phyloP scores from a whole-genome alignment of 169 alveolate genomes.

The Plasmodium sp. region DNA sequence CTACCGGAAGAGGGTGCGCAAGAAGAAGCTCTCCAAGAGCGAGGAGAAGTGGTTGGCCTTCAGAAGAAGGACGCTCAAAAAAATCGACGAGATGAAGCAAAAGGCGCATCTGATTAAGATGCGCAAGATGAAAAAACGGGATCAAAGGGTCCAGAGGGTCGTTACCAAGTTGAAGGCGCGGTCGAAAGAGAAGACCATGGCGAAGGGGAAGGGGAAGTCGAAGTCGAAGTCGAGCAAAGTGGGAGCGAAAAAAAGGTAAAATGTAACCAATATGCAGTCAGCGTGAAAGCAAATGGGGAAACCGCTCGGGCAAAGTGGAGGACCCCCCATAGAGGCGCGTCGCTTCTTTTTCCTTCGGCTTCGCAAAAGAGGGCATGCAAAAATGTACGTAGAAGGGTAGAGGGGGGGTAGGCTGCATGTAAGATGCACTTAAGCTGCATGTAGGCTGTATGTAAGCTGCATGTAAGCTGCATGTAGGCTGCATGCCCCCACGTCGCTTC shows the following conservation, averaged over 20 bases:
- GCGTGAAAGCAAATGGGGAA: too few species aligned
- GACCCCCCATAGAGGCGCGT: too few species aligned
- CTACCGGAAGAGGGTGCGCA: conserved; percentile 4
- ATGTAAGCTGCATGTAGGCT: too few species aligned
- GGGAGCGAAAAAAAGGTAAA: too few species aligned
- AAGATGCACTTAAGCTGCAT: too few species aligned
- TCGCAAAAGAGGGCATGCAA: too few species aligned
- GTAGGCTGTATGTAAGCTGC: too few species aligned
- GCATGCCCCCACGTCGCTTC: neutral
- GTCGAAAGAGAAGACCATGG: neutral
- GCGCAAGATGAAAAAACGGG: conserved; percentile 48
- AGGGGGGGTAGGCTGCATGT: too few species aligned
- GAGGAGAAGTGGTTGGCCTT: conserved; percentile 67
- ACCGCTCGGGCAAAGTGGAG: too few species aligned
- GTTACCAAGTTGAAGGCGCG: conserved; percentile 34
- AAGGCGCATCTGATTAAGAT: conserved; percentile 65
- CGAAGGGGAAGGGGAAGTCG: neutral
- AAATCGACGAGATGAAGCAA: conserved; percentile 73
- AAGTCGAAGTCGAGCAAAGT: neutral
- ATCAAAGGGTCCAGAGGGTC: conserved; percentile 31
- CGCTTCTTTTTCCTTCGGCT: too few species aligned
- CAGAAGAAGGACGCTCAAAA: conserved; percentile 63
- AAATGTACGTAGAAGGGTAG: too few species aligned
- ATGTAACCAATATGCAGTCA: too few species aligned
- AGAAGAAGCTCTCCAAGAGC: conserved; percentile 23